Evolutionary conservation across 176 grass and related monocot genomes (phyloP), one percentile per base, ranked within the genome.

Genomic region (Tillandsia fasciculata): DNA sequence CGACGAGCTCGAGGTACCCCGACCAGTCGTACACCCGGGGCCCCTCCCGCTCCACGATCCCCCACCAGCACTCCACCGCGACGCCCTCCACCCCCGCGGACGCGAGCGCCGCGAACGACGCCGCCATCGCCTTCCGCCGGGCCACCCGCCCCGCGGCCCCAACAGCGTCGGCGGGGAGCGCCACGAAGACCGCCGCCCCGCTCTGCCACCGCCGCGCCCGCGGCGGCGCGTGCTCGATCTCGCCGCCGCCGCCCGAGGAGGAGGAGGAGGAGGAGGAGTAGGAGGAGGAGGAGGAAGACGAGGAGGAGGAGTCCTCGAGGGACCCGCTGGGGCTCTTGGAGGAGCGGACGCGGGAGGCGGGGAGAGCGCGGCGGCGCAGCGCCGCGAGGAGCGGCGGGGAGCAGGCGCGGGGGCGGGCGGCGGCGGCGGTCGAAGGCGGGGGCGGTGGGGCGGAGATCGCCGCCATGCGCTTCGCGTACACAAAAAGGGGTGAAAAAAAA

Each of bases 21-120:
- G 68, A 72, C 88, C 84, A 91, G 49, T 91, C 88, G 72, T 91
- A 91, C 58, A 79, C 69, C 49, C 81, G 49, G 20, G 88, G 84
- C 0, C 68, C 68, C 17, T 78, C 65, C 22, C 88, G 59, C 76
- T 91, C 88, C 33, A 91, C 88, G 78, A 87, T 64, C 49, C 88
- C 88, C 88, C 84, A 91, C 88, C 88, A 91, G 75, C 80, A 74
- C 84, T 91, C 88, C 1, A 91, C 23, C 17, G 66, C 81, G 2
- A 91, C 68, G 51, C 88, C 84, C 3, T 85, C 76, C 2, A 91
- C 88, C 14, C 88, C 88, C 9, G 88, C 78, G 20, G 57, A 33
- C 10, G 88, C 78, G 12, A 91, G 84, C 64, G 88, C 88, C 27
- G 73, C 73, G 68, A 91, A 70, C 68, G 88, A 91, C 11, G 84